Evolutionary conservation across 345 rosid genomes (phyloP), one percentile per base, ranked within the genome.

Genomic region (Eucalyptus regnans): DNA sequence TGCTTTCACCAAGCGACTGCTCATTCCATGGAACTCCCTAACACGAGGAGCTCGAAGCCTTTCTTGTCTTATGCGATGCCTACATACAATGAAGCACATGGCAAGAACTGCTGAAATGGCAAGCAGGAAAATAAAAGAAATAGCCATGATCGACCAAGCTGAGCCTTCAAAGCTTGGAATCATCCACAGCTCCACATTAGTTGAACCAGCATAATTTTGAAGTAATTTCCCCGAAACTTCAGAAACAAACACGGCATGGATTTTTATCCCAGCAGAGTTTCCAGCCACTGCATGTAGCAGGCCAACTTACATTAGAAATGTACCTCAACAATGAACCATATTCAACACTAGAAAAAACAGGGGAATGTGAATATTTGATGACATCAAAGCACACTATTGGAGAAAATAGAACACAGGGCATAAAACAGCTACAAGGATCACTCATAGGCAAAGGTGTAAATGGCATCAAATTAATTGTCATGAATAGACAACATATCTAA

Each of bases 61-160:
- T 64, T 94, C 94, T 84, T 93, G 93, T 94, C 99, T 94, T 43
- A 98, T 93, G 7, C 93, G 94, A 91, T 95, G 99, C 89, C 99
- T 94, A 50, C 99, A 96, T 60, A 96, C 96, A 71, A 97, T 95
- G 95, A 98, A 98, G 93, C 99, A 98, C 87, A 96, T 96, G 62
- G 99, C 99, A 22, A 98, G 93, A 86, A 96, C 97, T 14, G 99
- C 99, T 46, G 99, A 96, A 95, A 97, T 96, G 85, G 99, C 98
- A 17, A 98, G 96, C 80, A 98, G 89, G 62, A 97, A 97, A 85
- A 98, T 95, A 91, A 97, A 97, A 46, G 98, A 94, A 87, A 97
- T 94, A 48, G 97, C 97, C 97, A 97, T 95, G 68, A 98, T 95
- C 9, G 98, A 97, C 99, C 97, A 96, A 12, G 99, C 97, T n/a